A percentile compares a stretch with the other conserved stretches of the same genome.
phyloP scores from a whole-genome alignment of 2,329 filamentous ascomycete genomes.

The Verticillium isaacii region DNA sequence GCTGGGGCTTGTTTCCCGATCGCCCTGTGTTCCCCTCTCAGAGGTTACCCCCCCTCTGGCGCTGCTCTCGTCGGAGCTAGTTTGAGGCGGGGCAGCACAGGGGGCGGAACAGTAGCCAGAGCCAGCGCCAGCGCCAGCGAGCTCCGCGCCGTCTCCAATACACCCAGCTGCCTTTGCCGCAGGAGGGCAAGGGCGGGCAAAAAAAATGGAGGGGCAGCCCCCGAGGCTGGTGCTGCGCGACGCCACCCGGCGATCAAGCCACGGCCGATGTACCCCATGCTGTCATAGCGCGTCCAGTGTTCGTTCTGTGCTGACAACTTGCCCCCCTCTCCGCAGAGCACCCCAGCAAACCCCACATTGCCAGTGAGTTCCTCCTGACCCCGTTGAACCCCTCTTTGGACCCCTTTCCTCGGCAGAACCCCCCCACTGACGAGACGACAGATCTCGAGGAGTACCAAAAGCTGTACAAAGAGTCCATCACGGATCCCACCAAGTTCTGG shows the following conservation, averaged over 20 bases:
- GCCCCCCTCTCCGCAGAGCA: slow-evolving; percentile 49
- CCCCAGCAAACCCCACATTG: slow-evolving; percentile 63
- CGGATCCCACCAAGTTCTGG: slow-evolving; percentile 88
- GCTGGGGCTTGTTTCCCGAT: too few relatives aligned
- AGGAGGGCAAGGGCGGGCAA: background rate
- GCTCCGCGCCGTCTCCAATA: too few relatives aligned
- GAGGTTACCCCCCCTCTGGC: background rate
- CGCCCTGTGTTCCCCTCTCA: too few relatives aligned
- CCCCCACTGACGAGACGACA: slow-evolving; percentile 21
- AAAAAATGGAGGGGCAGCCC: background rate
- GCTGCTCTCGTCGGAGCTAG: background rate
- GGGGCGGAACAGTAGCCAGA: background rate
- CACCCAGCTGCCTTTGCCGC: background rate
- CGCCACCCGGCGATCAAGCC: background rate
- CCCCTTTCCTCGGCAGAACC: background rate
- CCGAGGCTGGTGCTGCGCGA: background rate
- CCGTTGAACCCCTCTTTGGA: background rate
- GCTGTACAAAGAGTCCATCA: slow-evolving; percentile 80
- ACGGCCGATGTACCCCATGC: background rate
- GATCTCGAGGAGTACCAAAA: slow-evolving; percentile 63
- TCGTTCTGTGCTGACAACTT: slow-evolving; percentile 26
- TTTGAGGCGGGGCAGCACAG: background rate
- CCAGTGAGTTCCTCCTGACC: slow-evolving; percentile 41
- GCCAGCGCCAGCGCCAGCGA: background rate
- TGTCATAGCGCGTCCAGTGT: slow-evolving; percentile 1